A percentile compares a stretch with the other conserved stretches of the same genome.
Evolutionary conservation across 129 eudicot species (phyloP).

Genomic region (Chrysanthemum makinoi): DNA sequence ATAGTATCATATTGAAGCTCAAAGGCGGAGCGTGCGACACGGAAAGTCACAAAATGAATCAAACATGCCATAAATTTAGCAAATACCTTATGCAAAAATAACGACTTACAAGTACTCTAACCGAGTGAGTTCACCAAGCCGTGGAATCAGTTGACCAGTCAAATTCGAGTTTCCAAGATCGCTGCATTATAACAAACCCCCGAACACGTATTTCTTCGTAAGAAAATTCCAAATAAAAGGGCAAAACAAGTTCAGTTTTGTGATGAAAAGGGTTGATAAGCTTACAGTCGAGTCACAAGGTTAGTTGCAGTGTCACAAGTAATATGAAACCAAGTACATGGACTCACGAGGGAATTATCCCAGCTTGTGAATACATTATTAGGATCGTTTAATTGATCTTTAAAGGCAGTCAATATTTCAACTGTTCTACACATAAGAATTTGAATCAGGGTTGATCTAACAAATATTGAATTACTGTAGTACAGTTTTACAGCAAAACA

Average conservation of each 20-base stretch:
- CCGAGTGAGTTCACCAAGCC: not conserved
- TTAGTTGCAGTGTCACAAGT: constrained; percentile 50
- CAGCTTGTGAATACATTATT: constrained; percentile 67
- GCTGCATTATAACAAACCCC: not conserved
- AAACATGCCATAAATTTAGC: not conserved
- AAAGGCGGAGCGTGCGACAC: too few relatives aligned
- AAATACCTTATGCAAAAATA: not conserved
- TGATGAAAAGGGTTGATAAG: not conserved
- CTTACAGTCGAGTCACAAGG: constrained; percentile 67
- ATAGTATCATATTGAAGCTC: not conserved
- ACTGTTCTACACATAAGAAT: constrained; percentile 38
- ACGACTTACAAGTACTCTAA: constrained; percentile 14
- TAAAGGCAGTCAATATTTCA: constrained; percentile 59
- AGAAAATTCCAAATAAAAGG: too few relatives aligned
- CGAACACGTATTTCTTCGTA: not conserved
- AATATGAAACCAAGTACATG: constrained; percentile 86
- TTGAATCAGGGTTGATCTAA: not conserved
- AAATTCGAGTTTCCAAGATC: constrained; percentile 13
- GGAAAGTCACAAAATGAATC: not conserved
- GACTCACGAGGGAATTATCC: constrained; percentile 76
- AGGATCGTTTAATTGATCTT: constrained; percentile 53
- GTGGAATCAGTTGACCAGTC: constrained; percentile 12
- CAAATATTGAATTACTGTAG: not conserved
- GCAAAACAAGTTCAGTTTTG: too few relatives aligned
- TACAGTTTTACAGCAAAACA: not conserved